Evolutionary conservation across 306 rosid species (phyloP).

Genomic region (Corylus avellana): DNA sequence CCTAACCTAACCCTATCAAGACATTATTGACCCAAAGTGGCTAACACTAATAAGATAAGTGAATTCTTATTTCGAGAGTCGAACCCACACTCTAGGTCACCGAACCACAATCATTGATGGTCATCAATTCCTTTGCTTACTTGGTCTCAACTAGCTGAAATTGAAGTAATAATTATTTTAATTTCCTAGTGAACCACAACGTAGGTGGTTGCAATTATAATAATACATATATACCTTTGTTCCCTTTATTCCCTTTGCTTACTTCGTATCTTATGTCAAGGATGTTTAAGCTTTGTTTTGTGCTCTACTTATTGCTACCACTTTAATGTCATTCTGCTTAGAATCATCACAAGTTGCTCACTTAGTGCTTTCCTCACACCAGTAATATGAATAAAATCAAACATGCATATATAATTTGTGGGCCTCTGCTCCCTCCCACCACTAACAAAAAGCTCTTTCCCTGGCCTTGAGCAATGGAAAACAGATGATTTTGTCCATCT

Average conservation of each 20-base stretch:
- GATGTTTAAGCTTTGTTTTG: slow-evolving; percentile 24
- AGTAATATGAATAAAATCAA: slow-evolving; percentile 31
- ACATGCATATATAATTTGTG: slow-evolving; percentile 23
- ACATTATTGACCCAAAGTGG: too few species aligned
- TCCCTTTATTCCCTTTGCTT: too few species aligned
- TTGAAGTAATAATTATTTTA: not conserved
- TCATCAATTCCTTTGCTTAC: too few species aligned
- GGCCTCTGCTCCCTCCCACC: slow-evolving; percentile 43
- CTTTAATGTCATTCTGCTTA: slow-evolving; percentile 39
- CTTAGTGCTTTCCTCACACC: slow-evolving; percentile 37
- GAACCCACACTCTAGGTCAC: too few species aligned
- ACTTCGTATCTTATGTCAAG: too few species aligned
- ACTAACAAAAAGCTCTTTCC: slow-evolving; percentile 32
- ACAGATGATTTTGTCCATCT: slow-evolving; percentile 36
- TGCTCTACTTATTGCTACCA: slow-evolving; percentile 33
- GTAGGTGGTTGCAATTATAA: too few species aligned
- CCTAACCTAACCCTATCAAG: too few species aligned
- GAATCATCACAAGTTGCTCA: slow-evolving; percentile 19
- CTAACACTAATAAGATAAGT: too few species aligned
- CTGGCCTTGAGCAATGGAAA: slow-evolving; percentile 21
- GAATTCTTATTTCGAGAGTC: too few species aligned
- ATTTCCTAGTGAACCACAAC: not conserved
- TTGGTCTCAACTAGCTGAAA: slow-evolving; percentile 11
- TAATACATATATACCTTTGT: too few species aligned
- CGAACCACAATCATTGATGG: too few species aligned